A percentile compares a stretch with the other conserved stretches of the same genome.
phyloP scores from a whole-genome alignment of 352 stramenopile genomes.

The Globisporangium cylindrosporum region DNA sequence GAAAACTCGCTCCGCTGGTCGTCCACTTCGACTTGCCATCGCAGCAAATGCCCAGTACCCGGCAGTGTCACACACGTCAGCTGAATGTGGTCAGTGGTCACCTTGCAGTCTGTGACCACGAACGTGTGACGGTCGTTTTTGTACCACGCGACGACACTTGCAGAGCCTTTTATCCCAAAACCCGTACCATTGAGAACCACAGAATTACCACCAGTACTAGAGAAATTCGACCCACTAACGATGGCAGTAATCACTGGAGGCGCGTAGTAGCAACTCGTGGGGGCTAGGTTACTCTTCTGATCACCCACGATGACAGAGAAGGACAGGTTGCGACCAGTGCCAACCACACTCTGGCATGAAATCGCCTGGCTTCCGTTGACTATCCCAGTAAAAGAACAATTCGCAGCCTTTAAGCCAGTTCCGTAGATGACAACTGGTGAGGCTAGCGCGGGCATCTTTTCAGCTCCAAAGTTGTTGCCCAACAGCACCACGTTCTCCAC shows the following conservation, averaged over 20 bases:
- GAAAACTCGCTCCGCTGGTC: conserved; percentile 24
- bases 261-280: conserved; percentile 34
- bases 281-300: conserved; percentile 27
- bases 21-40: conserved; percentile 41
- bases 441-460: conserved; percentile 8
- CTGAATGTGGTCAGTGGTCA: conserved; percentile 38
- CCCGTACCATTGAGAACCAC: conserved; percentile 41
- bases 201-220: conserved; percentile 28
- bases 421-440: conserved; percentile 35
- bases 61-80: conserved; percentile 32
- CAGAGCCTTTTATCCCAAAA: conserved; percentile 39
- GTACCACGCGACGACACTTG: conserved; percentile 32
- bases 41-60: conserved; percentile 32
- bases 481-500: conserved; percentile 35
- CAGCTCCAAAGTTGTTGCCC: conserved; percentile 41
- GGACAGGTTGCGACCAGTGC: conserved; percentile 31
- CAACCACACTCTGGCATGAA: conserved; percentile 33
- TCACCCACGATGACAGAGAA: conserved; percentile 35
- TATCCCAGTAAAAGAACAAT: conserved; percentile 22
- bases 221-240: conserved; percentile 16
- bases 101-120: conserved; percentile 38
- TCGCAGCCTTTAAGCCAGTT: conserved; percentile 26
- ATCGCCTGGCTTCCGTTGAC: conserved; percentile 26
- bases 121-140: conserved; percentile 38
- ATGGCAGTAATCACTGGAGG: conserved; percentile 27